Evolutionary conservation across 441 rosid genomes (phyloP).

Genomic region (Populus trichocarpa): DNA sequence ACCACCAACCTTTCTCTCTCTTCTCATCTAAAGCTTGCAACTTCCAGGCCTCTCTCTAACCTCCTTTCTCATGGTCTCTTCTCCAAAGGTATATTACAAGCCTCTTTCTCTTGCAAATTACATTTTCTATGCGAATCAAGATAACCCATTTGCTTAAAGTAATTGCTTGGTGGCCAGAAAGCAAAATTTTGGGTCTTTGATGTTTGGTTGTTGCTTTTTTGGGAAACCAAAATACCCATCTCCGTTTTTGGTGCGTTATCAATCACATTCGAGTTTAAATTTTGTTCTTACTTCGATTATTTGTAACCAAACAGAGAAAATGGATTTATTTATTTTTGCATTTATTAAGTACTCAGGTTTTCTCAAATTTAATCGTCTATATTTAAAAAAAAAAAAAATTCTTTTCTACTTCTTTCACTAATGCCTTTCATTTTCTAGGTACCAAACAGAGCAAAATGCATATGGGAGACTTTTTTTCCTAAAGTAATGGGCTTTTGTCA

Average conservation of each 20-base stretch:
- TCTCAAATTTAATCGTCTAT: too few species aligned
- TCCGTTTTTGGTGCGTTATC: too few species aligned
- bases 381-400: too few species aligned
- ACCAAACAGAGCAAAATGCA: background rate
- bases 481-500: background rate
- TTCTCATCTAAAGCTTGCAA: background rate
- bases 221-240: too few species aligned
- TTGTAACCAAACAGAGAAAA: too few species aligned
- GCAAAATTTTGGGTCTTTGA: background rate
- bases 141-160: too few species aligned
- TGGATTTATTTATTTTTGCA: too few species aligned
- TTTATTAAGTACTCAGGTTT: too few species aligned
- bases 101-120: background rate
- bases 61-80: conserved; percentile 12
- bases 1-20: background rate
- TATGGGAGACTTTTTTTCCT: background rate
- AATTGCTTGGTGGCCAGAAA: background rate
- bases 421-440: background rate
- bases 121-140: too few species aligned
- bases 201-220: background rate
- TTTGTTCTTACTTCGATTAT: too few species aligned
- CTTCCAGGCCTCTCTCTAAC: conserved; percentile 6
- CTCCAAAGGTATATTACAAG: conserved; percentile 15
- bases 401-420: too few species aligned
- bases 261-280: too few species aligned